Conservation (phyloP, 2,329 filamentous ascomycete genomes). For the Endoconidiophora polonica region DNA sequence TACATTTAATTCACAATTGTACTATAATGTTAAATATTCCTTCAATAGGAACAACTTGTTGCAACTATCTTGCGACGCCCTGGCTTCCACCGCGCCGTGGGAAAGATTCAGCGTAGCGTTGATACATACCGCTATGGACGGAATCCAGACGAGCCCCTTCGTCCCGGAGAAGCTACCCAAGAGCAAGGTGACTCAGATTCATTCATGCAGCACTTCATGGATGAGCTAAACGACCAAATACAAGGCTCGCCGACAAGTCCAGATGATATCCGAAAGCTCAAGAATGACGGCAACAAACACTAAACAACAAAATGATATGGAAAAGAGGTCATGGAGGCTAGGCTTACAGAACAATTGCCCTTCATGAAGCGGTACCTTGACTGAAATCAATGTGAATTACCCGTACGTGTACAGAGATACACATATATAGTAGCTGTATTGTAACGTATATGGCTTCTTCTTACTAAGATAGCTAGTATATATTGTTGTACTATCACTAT, state of each 20-base stretch:
- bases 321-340: background rate
- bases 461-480: too few species aligned
- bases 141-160: constrained; percentile 32
- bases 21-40: background rate
- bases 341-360: background rate
- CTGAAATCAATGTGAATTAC: too few species aligned
- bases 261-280: background rate
- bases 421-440: too few species aligned
- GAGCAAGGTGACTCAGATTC: constrained; percentile 15
- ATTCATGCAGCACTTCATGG: constrained; percentile 32
- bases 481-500: too few species aligned
- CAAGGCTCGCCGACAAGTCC: constrained; percentile 1
- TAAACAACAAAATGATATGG: too few species aligned
- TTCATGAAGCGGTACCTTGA: too few species aligned
- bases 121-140: constrained; percentile 33
- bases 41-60: constrained; percentile 18
- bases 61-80: constrained; percentile 29
- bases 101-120: constrained; percentile 33
- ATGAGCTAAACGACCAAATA: constrained; percentile 35
- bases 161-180: constrained; percentile 34
- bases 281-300: too few species aligned
- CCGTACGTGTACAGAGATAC: too few species aligned
- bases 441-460: too few species aligned
- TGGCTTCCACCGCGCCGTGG: constrained; percentile 34
- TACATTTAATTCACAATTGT: background rate